These are phyloP conservation scores for Cercospora sp. DNA, from an alignment of 2,329 filamentous ascomycete species.

Conservation along the genomic window DNA sequence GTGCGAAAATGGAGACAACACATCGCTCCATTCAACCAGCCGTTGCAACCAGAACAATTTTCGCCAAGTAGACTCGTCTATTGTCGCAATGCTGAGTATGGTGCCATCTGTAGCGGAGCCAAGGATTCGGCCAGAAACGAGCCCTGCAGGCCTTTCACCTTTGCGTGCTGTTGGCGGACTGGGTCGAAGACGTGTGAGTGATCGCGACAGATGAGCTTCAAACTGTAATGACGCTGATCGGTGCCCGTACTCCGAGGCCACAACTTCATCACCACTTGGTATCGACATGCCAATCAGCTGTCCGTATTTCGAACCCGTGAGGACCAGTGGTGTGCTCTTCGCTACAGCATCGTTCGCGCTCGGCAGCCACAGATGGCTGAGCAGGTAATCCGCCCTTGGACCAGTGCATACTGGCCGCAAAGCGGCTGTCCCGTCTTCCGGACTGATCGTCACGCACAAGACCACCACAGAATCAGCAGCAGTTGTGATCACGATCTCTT, in stretches of 20 bases:
- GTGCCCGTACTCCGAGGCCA: not conserved
- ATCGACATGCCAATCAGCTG: constrained; percentile 33
- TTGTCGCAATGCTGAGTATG: constrained; percentile 61
- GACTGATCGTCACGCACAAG: constrained; percentile 43
- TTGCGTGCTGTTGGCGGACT: constrained; percentile 42
- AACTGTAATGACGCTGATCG: constrained; percentile 33
- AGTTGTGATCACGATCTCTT: constrained; percentile 57
- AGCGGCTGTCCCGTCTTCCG: constrained; percentile 31
- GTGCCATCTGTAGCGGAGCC: constrained; percentile 55
- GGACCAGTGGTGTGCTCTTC: not conserved
- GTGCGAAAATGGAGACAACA: constrained; percentile 33
- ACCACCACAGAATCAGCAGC: constrained; percentile 55
- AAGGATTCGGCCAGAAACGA: constrained; percentile 51
- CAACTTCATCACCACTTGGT: constrained; percentile 8
- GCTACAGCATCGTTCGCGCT: not conserved
- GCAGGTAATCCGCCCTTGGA: constrained; percentile 26
- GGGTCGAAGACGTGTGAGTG: constrained; percentile 52
- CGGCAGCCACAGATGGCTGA: constrained; percentile 29
- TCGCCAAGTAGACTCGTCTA: constrained; percentile 63
- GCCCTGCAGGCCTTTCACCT: constrained; percentile 39
- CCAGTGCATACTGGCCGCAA: constrained; percentile 31
- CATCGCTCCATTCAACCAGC: constrained; percentile 46
- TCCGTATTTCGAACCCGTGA: constrained; percentile 29
- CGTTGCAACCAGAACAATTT: constrained; percentile 74
- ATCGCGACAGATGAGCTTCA: constrained; percentile 45